Percentiles rank a stretch among this genome's conserved stretches.
These are phyloP conservation scores for Cercospora janseana DNA, from an alignment of 2,329 filamentous ascomycete species.

Conservation along the genomic window DNA sequence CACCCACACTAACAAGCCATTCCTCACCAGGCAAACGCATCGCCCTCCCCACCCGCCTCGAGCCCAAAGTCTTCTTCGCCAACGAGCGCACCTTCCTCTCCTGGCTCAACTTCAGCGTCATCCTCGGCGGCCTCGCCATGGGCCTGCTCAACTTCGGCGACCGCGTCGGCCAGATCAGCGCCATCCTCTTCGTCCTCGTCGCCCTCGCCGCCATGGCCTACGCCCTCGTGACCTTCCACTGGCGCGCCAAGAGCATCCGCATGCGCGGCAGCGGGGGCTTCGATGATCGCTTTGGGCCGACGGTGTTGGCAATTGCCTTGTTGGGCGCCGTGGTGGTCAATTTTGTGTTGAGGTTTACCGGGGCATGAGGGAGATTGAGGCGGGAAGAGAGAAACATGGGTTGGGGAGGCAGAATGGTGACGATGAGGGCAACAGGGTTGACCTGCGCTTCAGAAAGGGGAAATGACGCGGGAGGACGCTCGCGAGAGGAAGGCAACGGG, in stretches of 20 bases:
- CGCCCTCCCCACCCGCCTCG: slow-evolving; percentile 93
- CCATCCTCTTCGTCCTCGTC: slow-evolving; percentile 89
- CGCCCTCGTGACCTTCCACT: slow-evolving; percentile 92
- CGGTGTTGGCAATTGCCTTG: slow-evolving; percentile 80
- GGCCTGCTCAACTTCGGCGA: slow-evolving; percentile 99
- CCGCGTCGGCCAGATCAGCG: slow-evolving; percentile 81
- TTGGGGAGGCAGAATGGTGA: neutral
- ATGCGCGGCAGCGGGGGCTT: slow-evolving; percentile 91
- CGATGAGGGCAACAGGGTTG: too few relatives aligned
- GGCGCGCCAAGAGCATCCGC: slow-evolving; percentile 90
- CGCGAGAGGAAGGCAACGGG: too few relatives aligned
- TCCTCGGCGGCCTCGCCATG: slow-evolving; percentile 92
- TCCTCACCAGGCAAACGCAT: slow-evolving; percentile 80
- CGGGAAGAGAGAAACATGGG: neutral
- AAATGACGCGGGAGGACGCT: too few relatives aligned
- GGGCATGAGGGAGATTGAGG: slow-evolving; percentile 7
- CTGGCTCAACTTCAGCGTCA: slow-evolving; percentile 99
- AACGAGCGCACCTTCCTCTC: slow-evolving; percentile 99
- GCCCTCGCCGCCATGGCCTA: slow-evolving; percentile 96
- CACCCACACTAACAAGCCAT: slow-evolving; percentile 12
- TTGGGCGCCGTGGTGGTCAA: slow-evolving; percentile 91
- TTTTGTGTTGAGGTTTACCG: slow-evolving; percentile 74
- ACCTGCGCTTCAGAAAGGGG: too few relatives aligned
- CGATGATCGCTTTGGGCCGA: slow-evolving; percentile 92
- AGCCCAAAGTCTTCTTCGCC: slow-evolving; percentile 99